Percentiles rank a stretch among this genome's conserved stretches.
Conservation (phyloP, 192 early-diverging fungal genomes). For the Rhizophlyctis rosea region DNA sequence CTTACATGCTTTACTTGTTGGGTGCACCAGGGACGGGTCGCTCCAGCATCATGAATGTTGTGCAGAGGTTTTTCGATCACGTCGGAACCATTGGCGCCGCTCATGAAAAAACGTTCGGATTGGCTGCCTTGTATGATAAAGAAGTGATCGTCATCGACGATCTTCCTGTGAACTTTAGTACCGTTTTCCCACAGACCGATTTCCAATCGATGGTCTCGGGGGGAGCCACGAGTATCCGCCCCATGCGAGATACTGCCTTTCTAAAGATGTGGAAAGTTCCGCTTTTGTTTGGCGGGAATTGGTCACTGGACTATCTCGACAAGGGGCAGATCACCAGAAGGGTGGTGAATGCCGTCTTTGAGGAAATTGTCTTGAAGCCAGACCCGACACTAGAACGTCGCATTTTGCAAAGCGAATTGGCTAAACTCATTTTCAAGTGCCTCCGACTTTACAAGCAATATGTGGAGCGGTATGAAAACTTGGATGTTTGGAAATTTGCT, state of each 20-base stretch:
- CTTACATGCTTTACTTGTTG: background rate
- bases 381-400: background rate
- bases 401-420: background rate
- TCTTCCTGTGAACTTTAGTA: background rate
- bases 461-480: background rate
- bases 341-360: background rate
- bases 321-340: background rate
- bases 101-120: background rate
- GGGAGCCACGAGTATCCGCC: background rate
- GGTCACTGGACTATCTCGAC: background rate
- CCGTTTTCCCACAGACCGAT: background rate
- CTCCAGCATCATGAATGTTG: background rate
- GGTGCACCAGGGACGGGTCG: background rate
- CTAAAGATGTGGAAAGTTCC: background rate
- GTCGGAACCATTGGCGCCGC: background rate
- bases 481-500: background rate
- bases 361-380: background rate
- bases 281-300: background rate
- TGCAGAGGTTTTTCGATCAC: background rate
- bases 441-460: background rate
- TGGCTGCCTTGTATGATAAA: background rate
- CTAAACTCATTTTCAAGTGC: background rate
- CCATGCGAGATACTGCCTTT: background rate
- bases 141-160: background rate
- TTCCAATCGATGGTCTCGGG: background rate